Conservation (phyloP, 345 rosid genomes). For the Acer saccharum region DNA sequence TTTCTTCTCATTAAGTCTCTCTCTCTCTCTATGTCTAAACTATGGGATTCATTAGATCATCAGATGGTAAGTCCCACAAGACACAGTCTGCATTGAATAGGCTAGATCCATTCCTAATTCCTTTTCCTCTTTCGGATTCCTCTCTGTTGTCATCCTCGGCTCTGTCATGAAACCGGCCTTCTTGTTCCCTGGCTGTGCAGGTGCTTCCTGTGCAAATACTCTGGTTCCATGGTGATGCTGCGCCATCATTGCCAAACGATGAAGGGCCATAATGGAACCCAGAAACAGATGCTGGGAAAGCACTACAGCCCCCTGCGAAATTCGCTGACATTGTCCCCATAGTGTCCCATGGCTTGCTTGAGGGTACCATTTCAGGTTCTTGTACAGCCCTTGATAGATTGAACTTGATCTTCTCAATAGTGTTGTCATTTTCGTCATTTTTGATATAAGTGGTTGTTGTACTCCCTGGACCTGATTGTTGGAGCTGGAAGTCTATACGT, state of each 20-base stretch:
- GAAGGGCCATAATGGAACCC: conserved; percentile 53
- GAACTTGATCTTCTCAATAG: conserved; percentile 64
- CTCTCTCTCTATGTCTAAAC: conserved; percentile 31
- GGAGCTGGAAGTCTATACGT: conserved; percentile 74
- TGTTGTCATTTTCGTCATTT: conserved; percentile 49
- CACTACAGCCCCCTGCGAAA: conserved; percentile 40
- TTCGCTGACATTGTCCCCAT: conserved; percentile 26
- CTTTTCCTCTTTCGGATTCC: conserved; percentile 54
- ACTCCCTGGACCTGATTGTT: conserved; percentile 42
- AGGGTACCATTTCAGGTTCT: conserved; percentile 48
- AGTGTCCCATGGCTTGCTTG: conserved; percentile 47
- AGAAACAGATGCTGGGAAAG: conserved; percentile 30
- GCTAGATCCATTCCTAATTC: conserved; percentile 41
- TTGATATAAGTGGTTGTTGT: conserved; percentile 39
- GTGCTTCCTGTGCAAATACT: conserved; percentile 58
- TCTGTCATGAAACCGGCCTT: conserved; percentile 35
- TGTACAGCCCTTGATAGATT: conserved; percentile 61
- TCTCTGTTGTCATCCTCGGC: conserved; percentile 49
- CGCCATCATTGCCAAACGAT: conserved; percentile 51
- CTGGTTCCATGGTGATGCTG: conserved; percentile 62
- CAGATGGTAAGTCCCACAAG: conserved; percentile 83
- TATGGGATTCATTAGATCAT: conserved; percentile 68
- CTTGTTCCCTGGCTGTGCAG: conserved; percentile 47
- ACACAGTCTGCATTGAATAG: conserved; percentile 72
- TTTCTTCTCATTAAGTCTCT: conserved; percentile 7